These are phyloP conservation scores for Pythium aphanidermatum DNA, from an alignment of 352 stramenopile species.

Conservation along the genomic window DNA sequence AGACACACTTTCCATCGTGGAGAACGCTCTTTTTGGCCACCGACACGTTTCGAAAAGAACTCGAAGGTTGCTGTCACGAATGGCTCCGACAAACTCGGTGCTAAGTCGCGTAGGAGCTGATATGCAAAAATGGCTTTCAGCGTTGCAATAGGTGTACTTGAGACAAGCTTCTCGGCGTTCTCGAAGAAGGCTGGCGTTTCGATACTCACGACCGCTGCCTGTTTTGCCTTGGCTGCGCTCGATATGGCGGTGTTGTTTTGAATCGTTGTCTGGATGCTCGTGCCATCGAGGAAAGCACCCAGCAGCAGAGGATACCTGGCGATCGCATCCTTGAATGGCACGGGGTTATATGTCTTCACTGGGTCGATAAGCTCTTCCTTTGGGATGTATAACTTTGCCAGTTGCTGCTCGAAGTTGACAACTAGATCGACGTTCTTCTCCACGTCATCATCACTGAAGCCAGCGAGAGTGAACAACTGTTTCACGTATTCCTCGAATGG, in stretches of 20 bases:
- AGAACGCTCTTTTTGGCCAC: slow-evolving; percentile 81
- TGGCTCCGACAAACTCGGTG: slow-evolving; percentile 35
- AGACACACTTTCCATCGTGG: slow-evolving; percentile 89
- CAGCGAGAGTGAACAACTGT: slow-evolving; percentile 65
- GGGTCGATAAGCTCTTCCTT: slow-evolving; percentile 89
- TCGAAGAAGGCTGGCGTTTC: slow-evolving; percentile 54
- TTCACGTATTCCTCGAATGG: slow-evolving; percentile 77
- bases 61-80: slow-evolving; percentile 89
- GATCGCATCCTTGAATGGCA: slow-evolving; percentile 52
- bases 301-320: slow-evolving; percentile 51
- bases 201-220: slow-evolving; percentile 37
- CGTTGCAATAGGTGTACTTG: slow-evolving; percentile 29
- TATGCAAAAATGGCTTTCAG: slow-evolving; percentile 49
- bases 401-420: slow-evolving; percentile 74
- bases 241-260: slow-evolving; percentile 22
- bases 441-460: slow-evolving; percentile 23
- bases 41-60: slow-evolving; percentile 79
- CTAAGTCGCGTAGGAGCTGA: slow-evolving; percentile 42
- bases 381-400: slow-evolving; percentile 83
- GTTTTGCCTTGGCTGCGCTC: not conserved
- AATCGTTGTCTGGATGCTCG: slow-evolving; percentile 24
- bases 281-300: slow-evolving; percentile 43
- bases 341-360: slow-evolving; percentile 86
- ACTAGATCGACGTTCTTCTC: slow-evolving; percentile 44
- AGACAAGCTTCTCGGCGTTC: slow-evolving; percentile 41